These are phyloP conservation scores for Dactylonectria macrodidyma DNA, from an alignment of 2,329 filamentous ascomycete species.

Conservation along the genomic window DNA sequence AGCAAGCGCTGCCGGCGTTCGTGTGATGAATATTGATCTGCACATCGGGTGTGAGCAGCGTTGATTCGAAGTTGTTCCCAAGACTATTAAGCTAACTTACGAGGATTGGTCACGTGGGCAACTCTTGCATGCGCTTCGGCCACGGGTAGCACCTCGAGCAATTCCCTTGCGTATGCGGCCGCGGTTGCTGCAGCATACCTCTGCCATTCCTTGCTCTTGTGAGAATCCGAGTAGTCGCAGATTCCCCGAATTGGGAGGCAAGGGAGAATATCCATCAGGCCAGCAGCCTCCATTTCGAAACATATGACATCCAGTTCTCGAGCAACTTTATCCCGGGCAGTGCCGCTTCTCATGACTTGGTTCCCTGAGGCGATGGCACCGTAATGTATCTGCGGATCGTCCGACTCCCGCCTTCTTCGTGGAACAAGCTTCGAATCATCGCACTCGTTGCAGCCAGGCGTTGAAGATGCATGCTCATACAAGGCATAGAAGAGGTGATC, in stretches of 20 bases:
- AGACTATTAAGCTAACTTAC: neutral
- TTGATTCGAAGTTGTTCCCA: too few relatives aligned
- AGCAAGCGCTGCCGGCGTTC: slow-evolving; percentile 32
- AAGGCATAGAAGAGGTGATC: neutral
- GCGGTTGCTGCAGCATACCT: neutral
- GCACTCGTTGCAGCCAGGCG: neutral
- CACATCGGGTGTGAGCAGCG: too few relatives aligned
- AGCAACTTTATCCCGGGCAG: neutral
- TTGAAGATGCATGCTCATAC: neutral
- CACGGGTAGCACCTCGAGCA: neutral
- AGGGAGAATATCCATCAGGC: neutral
- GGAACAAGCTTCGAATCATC: neutral
- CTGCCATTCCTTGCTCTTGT: neutral
- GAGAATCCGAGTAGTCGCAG: slow-evolving; percentile 7
- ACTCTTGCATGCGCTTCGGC: neutral
- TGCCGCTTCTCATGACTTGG: neutral
- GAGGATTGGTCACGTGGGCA: neutral
- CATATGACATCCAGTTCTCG: neutral
- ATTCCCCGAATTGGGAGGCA: neutral
- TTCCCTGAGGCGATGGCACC: neutral
- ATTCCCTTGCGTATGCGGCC: neutral
- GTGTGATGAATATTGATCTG: neutral
- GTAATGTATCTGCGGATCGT: neutral
- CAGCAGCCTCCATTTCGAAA: neutral
- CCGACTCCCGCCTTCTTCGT: neutral